These are phyloP conservation scores for Penicillium olsonii DNA, from an alignment of 2,329 filamentous ascomycete genomes.

Conservation along the genomic window DNA sequence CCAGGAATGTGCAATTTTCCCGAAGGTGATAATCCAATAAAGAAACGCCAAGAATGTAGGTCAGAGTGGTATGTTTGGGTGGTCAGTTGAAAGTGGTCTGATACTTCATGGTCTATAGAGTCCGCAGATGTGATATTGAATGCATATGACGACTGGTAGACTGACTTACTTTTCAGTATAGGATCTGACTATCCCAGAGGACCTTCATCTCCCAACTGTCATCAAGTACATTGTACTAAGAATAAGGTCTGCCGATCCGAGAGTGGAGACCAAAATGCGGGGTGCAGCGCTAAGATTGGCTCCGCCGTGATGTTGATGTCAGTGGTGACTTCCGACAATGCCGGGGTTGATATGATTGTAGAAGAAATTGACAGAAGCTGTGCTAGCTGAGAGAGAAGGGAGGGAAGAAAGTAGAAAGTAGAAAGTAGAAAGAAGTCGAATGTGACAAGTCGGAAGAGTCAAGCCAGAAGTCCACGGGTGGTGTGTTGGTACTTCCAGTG, in stretches of 20 bases:
- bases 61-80: neutral
- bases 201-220: too few relatives aligned
- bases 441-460: too few relatives aligned
- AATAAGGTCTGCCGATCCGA: slow-evolving; percentile 8
- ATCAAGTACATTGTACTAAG: neutral
- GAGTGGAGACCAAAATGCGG: slow-evolving; percentile 33
- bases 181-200: too few relatives aligned
- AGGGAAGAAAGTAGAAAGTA: neutral
- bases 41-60: neutral
- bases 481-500: neutral
- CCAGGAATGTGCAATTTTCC: neutral
- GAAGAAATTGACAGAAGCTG: neutral
- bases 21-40: neutral
- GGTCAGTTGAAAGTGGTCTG: neutral
- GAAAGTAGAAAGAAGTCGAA: neutral
- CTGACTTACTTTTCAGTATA: too few relatives aligned
- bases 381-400: neutral
- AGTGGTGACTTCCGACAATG: slow-evolving; percentile 29
- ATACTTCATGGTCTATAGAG: too few relatives aligned
- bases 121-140: too few relatives aligned
- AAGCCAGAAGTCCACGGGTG: too few relatives aligned
- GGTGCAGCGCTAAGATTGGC: slow-evolving; percentile 37
- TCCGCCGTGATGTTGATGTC: slow-evolving; percentile 28
- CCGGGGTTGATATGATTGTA: slow-evolving; percentile 15
- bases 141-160: neutral